Percentiles rank a stretch among this genome's conserved stretches.
phyloP scores from a whole-genome alignment of 2,329 filamentous ascomycete species.

The Rutstroemia sp. region DNA sequence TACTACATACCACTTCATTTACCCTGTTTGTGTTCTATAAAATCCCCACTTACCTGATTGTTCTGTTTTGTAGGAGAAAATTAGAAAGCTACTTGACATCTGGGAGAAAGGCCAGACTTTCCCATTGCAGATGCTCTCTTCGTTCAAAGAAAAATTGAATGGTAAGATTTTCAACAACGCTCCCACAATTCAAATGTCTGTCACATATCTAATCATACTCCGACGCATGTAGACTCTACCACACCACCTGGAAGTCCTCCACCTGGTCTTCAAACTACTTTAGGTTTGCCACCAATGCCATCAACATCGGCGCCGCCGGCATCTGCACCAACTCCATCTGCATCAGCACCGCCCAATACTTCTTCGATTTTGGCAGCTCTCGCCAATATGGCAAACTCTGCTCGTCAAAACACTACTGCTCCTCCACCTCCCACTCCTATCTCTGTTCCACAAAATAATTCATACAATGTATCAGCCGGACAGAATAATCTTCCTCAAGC shows the following conservation, averaged over 20 bases:
- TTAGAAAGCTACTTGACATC: conserved; percentile 90
- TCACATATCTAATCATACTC: conserved; percentile 31
- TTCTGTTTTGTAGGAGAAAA: conserved; percentile 72
- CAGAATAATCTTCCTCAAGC: conserved; percentile 34
- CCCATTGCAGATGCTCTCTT: conserved; percentile 67
- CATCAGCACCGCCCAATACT: conserved; percentile 43
- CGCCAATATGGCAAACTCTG: conserved; percentile 55
- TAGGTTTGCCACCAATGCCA: conserved; percentile 28
- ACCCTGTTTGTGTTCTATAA: conserved; percentile 10
- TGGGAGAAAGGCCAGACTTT: conserved; percentile 97
- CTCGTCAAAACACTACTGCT: conserved; percentile 59
- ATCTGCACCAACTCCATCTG: conserved; percentile 36
- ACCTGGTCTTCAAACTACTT: conserved; percentile 33
- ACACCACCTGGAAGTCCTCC: conserved; percentile 58
- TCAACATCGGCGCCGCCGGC: conserved; percentile 34
- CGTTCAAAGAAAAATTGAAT: conserved; percentile 75
- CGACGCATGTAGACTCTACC: conserved; percentile 53
- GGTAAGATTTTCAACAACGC: conserved; percentile 46
- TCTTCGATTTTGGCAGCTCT: conserved; percentile 69
- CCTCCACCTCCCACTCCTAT: conserved; percentile 25
- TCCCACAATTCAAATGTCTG: conserved; percentile 18
- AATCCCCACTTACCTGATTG: conserved; percentile 40
- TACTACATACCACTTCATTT: not conserved
- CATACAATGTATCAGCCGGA: conserved; percentile 40
- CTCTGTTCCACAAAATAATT: conserved; percentile 28